Evolutionary conservation across 2,329 filamentous ascomycete species (phyloP).

Genomic region (Aspergillus nomiae): DNA sequence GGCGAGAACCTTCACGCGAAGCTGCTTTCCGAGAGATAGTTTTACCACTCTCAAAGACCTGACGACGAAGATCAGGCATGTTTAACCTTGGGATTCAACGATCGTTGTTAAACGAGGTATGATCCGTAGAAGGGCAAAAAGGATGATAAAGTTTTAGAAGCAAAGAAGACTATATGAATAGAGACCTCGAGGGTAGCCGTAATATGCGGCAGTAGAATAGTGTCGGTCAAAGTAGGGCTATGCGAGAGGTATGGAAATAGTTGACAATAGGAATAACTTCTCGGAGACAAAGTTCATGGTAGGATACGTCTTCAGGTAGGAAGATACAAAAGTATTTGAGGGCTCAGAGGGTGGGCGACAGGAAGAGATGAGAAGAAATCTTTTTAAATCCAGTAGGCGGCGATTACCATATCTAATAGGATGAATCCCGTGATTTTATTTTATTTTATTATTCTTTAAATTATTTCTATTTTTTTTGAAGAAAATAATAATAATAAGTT

Average conservation of each 20-base stretch:
- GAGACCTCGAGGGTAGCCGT: not conserved
- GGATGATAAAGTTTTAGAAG: not conserved
- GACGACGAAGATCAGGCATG: conserved; percentile 56
- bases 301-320: conserved; percentile 4
- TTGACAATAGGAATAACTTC: conserved; percentile 16
- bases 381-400: not conserved
- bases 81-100: conserved; percentile 15
- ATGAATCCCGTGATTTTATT: not conserved
- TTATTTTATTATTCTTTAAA: not conserved
- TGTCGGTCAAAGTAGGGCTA: conserved; percentile 10
- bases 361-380: conserved; percentile 14
- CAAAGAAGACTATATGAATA: not conserved
- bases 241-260: conserved; percentile 22
- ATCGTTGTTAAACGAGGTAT: not conserved
- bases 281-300: conserved; percentile 24
- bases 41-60: conserved; percentile 66
- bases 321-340: not conserved
- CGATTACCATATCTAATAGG: not conserved
- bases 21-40: conserved; percentile 65
- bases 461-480: not conserved
- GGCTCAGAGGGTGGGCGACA: conserved; percentile 14
- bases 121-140: not conserved
- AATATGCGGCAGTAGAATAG: not conserved
- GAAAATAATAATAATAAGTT: not conserved
- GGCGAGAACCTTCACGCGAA: conserved; percentile 56